Evolutionary conservation across 192 early-diverging fungal genomes (phyloP).

Genomic region (Chytriomyces sp.): DNA sequence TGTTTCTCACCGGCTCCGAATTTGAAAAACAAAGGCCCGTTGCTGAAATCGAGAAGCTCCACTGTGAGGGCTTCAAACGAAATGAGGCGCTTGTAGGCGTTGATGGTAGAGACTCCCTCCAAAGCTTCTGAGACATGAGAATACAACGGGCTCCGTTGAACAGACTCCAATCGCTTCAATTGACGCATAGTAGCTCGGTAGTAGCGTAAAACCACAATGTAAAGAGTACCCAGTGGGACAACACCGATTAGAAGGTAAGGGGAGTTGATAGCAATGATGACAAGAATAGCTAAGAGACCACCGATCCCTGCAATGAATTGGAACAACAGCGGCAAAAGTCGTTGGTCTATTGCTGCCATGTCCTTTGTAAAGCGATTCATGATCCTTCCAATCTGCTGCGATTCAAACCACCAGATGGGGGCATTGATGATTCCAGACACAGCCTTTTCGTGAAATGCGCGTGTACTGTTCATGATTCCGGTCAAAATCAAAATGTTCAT

Average conservation of each 20-base stretch:
- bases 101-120: constrained; percentile 38
- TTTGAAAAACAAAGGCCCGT: constrained; percentile 16
- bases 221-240: constrained; percentile 9
- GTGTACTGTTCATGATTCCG: constrained; percentile 21
- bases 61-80: constrained; percentile 2
- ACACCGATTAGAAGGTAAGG: constrained; percentile 2
- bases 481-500: constrained; percentile 29
- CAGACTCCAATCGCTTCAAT: constrained; percentile 37
- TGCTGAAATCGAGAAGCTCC: constrained; percentile 4
- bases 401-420: constrained; percentile 64
- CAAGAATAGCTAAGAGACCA: not conserved
- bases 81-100: constrained; percentile 12
- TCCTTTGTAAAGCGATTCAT: constrained; percentile 63
- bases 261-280: not conserved
- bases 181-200: constrained; percentile 61
- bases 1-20: not conserved
- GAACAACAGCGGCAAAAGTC: constrained; percentile 40
- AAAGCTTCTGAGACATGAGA: constrained; percentile 45
- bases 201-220: constrained; percentile 19
- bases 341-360: constrained; percentile 55
- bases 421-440: constrained; percentile 45
- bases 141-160: constrained; percentile 32
- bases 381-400: constrained; percentile 64
- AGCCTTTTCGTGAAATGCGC: constrained; percentile 51
- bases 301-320: not conserved